These are phyloP conservation scores for Apiotrichum domesticum DNA, from an alignment of 1,284 basidiomycete species.

Conservation along the genomic window DNA sequence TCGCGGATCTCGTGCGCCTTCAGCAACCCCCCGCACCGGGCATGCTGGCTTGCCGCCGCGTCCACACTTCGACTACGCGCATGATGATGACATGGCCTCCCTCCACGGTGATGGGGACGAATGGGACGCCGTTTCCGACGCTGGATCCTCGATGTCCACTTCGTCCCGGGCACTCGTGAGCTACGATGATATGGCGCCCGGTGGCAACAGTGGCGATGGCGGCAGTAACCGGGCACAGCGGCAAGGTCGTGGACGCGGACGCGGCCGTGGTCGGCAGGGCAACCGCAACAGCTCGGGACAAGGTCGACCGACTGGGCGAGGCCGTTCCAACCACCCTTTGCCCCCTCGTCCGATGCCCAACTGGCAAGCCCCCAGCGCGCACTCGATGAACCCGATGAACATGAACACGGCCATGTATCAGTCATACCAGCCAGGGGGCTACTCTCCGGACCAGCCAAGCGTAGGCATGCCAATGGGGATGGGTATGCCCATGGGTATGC, in stretches of 20 bases:
- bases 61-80: conserved; percentile 41
- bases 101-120: conserved; percentile 25
- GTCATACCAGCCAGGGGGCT: conserved; percentile 12
- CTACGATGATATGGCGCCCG: conserved; percentile 17
- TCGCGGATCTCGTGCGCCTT: conserved; percentile 1
- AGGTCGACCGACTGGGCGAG: not conserved
- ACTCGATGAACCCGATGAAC: not conserved
- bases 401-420: not conserved
- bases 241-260: conserved; percentile 21
- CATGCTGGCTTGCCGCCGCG: conserved; percentile 21
- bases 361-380: not conserved
- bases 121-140: conserved; percentile 20
- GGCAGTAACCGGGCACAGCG: conserved; percentile 18
- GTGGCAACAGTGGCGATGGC: conserved; percentile 14
- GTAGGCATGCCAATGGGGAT: conserved; percentile 11
- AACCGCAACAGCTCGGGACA: not conserved
- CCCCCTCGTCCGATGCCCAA: conserved; percentile 3
- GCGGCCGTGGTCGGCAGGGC: not conserved
- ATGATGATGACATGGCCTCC: conserved; percentile 15
- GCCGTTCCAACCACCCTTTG: conserved; percentile 1
- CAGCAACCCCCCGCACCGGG: not conserved
- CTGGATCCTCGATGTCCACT: not conserved
- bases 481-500: conserved; percentile 4
- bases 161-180: conserved; percentile 7
- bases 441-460: conserved; percentile 8